phyloP scores from a whole-genome alignment of 805 yeast genomes.

The Nakazawaea ernobii region DNA sequence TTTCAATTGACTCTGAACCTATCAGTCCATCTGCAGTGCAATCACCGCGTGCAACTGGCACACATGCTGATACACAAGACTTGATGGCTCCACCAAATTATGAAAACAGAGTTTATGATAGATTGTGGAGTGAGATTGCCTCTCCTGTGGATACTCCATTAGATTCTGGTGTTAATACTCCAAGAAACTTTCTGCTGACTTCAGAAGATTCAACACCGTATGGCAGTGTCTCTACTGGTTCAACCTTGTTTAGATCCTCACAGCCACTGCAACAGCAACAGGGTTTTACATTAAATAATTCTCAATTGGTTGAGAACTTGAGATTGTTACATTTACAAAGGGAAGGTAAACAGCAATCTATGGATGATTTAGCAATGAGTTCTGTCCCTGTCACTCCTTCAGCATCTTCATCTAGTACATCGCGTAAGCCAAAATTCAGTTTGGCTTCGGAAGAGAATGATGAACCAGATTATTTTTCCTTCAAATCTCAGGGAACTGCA shows the following conservation, averaged over 20 bases:
- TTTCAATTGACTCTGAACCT: conserved; percentile 29
- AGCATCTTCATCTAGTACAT: conserved; percentile 10
- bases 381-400: conserved; percentile 7
- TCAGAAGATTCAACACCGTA: conserved; percentile 14
- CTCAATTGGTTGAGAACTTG: conserved; percentile 44
- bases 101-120: conserved; percentile 74
- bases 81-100: conserved; percentile 82
- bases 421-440: conserved; percentile 23
- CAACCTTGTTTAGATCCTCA: neutral
- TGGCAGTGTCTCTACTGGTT: neutral
- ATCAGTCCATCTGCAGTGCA: conserved; percentile 13
- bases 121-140: conserved; percentile 61
- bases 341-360: conserved; percentile 29
- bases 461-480: conserved; percentile 30
- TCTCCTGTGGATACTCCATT: conserved; percentile 43
- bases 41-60: conserved; percentile 15
- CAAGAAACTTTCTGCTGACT: conserved; percentile 11
- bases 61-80: conserved; percentile 29
- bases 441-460: conserved; percentile 18
- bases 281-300: conserved; percentile 16
- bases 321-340: conserved; percentile 45
- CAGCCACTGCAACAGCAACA: neutral
- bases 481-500: conserved; percentile 1
- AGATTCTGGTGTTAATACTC: conserved; percentile 34
- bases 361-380: conserved; percentile 7